phyloP scores from a whole-genome alignment of 768 basidiomycete genomes.

The Naganishia antarctica region DNA sequence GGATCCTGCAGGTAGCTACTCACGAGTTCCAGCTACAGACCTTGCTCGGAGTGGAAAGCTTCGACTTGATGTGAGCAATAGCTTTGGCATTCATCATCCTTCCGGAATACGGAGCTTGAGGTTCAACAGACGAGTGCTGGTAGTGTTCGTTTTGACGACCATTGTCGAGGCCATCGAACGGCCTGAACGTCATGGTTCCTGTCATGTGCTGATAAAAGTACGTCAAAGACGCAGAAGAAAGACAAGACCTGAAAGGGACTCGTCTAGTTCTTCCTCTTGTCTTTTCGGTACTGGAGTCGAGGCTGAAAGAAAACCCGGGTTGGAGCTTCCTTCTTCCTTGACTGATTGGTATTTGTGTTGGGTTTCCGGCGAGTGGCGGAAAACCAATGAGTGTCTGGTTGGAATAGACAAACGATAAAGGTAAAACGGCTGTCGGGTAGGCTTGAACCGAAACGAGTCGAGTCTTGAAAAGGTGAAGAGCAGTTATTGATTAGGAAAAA shows the following conservation, averaged over 20 bases:
- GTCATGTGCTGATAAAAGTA: conserved; percentile 21
- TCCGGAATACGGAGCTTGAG: conserved; percentile 18
- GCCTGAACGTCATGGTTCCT: conserved; percentile 17
- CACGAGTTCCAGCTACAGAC: conserved; percentile 14
- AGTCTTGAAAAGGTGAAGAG: conserved; percentile 8
- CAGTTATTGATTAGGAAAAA: not conserved
- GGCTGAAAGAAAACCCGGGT: not conserved
- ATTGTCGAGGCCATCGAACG: conserved; percentile 21
- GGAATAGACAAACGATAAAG: not conserved
- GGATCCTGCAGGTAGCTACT: not conserved
- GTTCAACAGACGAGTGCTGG: conserved; percentile 8
- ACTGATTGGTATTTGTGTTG: conserved; percentile 9
- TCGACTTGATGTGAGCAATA: conserved; percentile 21
- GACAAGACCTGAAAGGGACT: conserved; percentile 17
- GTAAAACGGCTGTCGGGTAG: not conserved
- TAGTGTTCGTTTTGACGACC: conserved; percentile 15
- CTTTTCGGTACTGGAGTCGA: conserved; percentile 18
- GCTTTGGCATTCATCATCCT: conserved; percentile 22
- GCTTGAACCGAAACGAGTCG: conserved; percentile 1
- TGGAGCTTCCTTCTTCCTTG: conserved; percentile 17
- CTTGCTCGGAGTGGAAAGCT: conserved; percentile 17
- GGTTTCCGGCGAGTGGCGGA: not conserved
- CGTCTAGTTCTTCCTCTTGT: conserved; percentile 13
- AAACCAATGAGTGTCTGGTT: not conserved
- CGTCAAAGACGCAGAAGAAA: conserved; percentile 22